Evolutionary conservation across 2,329 filamentous ascomycete species (phyloP).

Genomic region (Neofusicoccum umdonicola): DNA sequence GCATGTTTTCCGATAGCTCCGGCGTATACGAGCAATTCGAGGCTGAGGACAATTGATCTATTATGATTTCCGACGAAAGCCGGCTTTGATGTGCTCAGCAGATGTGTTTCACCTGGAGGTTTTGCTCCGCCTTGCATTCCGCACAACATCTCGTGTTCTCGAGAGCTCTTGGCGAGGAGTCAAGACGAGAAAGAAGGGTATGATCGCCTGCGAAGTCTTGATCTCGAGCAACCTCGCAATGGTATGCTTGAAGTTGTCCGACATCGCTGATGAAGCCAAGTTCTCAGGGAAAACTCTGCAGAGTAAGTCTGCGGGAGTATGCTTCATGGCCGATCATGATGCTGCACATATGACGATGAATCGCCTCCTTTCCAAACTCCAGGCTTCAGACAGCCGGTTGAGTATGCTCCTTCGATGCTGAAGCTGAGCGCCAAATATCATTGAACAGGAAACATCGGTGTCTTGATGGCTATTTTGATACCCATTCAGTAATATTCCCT

Average conservation of each 20-base stretch:
- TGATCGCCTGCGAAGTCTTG: neutral
- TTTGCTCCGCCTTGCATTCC: too few relatives aligned
- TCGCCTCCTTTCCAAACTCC: too few relatives aligned
- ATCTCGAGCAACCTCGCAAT: neutral
- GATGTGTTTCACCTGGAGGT: neutral
- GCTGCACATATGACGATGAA: too few relatives aligned
- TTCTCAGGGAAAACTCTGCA: neutral
- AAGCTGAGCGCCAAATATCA: too few relatives aligned
- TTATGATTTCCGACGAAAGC: neutral
- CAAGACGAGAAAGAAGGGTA: neutral
- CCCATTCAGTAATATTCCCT: too few relatives aligned
- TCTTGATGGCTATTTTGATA: too few relatives aligned
- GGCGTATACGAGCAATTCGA: neutral
- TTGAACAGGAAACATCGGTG: too few relatives aligned
- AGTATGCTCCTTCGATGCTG: too few relatives aligned
- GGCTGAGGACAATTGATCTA: neutral
- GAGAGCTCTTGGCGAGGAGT: neutral
- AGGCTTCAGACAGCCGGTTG: too few relatives aligned
- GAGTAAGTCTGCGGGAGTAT: neutral
- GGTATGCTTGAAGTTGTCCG: neutral
- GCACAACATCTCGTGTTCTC: neutral
- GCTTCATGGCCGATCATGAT: too few relatives aligned
- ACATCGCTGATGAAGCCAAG: neutral
- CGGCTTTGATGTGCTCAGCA: neutral
- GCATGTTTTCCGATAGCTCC: neutral